phyloP scores from a whole-genome alignment of 208 protist genomes.

The Sergeia podlipaevii region DNA sequence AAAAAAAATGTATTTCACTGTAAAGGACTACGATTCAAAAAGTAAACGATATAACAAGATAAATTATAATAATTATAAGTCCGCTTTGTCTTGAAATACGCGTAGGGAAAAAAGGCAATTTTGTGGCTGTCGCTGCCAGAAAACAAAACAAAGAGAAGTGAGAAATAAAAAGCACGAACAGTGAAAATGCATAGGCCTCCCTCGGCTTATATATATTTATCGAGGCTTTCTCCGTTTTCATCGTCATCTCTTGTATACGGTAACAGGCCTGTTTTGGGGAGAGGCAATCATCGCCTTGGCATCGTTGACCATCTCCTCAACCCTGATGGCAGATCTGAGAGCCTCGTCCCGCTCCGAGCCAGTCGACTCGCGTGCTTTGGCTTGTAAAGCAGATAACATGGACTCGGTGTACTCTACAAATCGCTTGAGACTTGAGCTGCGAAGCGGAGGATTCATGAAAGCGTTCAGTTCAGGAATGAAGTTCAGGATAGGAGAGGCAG shows the following conservation, averaged over 20 bases:
- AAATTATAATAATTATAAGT: no score
- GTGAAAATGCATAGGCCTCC: neutral
- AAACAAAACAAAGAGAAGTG: neutral
- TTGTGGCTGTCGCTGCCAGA: neutral
- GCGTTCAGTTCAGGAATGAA: conserved; percentile 19
- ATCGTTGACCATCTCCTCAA: conserved; percentile 44
- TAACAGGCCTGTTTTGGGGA: conserved; percentile 26
- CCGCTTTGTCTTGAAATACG: no score
- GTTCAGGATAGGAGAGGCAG: conserved; percentile 18
- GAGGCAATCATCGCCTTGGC: conserved; percentile 33
- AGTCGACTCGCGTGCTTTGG: conserved; percentile 11
- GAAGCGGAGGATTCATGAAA: conserved; percentile 27
- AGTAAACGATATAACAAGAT: no score
- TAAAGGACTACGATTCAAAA: no score
- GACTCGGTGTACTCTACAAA: conserved; percentile 40
- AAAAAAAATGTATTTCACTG: no score
- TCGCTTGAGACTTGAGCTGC: conserved; percentile 34
- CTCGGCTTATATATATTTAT: neutral
- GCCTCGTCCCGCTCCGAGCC: conserved; percentile 19
- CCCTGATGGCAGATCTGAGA: conserved; percentile 13
- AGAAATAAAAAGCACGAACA: conserved; percentile 1
- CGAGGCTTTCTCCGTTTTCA: neutral
- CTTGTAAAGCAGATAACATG: conserved; percentile 25
- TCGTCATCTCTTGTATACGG: conserved; percentile 32
- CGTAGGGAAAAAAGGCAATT: neutral